Evolutionary conservation across 495 filamentous ascomycete species (phyloP).

Genomic region (Penicillium verhagenii): DNA sequence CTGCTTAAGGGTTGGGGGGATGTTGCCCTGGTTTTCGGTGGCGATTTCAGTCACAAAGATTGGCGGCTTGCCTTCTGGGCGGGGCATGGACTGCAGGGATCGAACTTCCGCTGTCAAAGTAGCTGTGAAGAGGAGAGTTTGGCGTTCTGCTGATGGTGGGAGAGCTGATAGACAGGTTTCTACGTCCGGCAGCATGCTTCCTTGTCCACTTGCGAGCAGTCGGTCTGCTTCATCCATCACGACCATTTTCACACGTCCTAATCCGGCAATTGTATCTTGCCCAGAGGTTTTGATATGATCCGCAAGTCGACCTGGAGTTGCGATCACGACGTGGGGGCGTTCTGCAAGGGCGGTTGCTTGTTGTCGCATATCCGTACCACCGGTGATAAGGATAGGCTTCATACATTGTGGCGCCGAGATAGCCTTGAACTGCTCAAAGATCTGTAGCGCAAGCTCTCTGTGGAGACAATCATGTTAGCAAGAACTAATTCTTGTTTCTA

Average conservation of each 20-base stretch:
- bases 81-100: constrained; percentile 72
- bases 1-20: constrained; percentile 79
- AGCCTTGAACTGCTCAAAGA: constrained; percentile 91
- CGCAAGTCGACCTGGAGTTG: constrained; percentile 89
- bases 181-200: constrained; percentile 91
- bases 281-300: constrained; percentile 92
- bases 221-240: constrained; percentile 97
- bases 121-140: constrained; percentile 94
- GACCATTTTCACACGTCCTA: constrained; percentile 75
- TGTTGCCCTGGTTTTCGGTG: constrained; percentile 60
- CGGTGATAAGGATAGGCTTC: constrained; percentile 82
- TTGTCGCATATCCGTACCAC: constrained; percentile 85
- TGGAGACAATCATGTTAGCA: not conserved
- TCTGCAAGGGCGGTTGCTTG: constrained; percentile 81
- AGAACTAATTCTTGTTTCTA: not conserved
- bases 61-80: constrained; percentile 63
- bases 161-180: constrained; percentile 81
- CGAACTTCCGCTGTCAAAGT: constrained; percentile 93
- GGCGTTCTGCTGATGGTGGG: constrained; percentile 68
- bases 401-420: constrained; percentile 82
- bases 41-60: constrained; percentile 88
- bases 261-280: constrained; percentile 78
- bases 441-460: constrained; percentile 91
- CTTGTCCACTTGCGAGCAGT: constrained; percentile 69
- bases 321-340: constrained; percentile 88